Evolutionary conservation across 805 yeast genomes (phyloP), one percentile per base, ranked within the genome.

Genomic region (Saccharomycodes ludwigii): DNA sequence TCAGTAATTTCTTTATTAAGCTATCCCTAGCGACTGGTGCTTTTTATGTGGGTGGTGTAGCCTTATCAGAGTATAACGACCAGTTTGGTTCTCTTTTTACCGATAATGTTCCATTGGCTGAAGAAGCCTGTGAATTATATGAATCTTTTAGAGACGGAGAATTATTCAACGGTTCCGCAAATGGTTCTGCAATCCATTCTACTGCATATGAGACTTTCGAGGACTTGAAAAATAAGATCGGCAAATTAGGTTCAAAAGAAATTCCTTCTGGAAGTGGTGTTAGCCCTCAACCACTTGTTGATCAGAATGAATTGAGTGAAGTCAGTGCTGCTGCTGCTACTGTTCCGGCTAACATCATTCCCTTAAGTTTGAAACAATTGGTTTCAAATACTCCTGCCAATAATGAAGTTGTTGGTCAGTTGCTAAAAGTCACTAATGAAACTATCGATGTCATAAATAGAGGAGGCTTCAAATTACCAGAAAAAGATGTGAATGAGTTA

Each of bases 91-190:
- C 77, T 41, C 40, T 61, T 28, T 77, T 74, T 52, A 62, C 73
- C 15, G 75, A 74, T 40, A 68, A 67, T 36, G 68, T 77, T 27
- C 91, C 91, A 13, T 62, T 66, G 31, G 81, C 74, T 23, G 79
- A 73, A 43, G 53, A 55, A 15, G 54, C 68, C 19, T 65, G 76
- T 19, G 69, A 71, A 32, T 43, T 50, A 6, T 58, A 67, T 32
- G 81, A 76, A 40, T 57, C 54, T 7, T 44, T 50, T 19, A 37
- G 44, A 30, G 41, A 45, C 29, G 41, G 35, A n/a, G n/a, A n/a
- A n/a, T n/a, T n/a, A n/a, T n/a, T n/a, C n/a, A n/a, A 32, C 6
- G 6, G 9, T 27, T 27, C 20, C 37, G 40, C 32, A 25, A 44
- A 36, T 24, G 51, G 47, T n/a, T 40, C 46, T 32, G n/a, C n/a